These are phyloP conservation scores for Ustilago trichophora DNA, from an alignment of 1,284 basidiomycete species.

Conservation along the genomic window DNA sequence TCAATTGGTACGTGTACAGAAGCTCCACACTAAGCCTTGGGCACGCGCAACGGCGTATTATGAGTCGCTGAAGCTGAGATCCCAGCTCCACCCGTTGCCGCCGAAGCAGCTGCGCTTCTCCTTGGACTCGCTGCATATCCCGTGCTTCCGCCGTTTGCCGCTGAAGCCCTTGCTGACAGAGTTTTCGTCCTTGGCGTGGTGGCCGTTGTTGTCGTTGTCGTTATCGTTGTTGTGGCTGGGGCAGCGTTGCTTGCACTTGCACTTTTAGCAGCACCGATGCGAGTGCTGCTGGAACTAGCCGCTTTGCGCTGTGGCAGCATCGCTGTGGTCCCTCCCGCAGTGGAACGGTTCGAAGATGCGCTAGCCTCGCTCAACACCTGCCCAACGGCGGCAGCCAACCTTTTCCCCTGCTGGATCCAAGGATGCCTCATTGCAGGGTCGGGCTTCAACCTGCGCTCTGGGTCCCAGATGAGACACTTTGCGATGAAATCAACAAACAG, in stretches of 20 bases:
- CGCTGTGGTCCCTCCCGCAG: no score
- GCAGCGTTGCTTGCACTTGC: no score
- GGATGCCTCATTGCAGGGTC: constrained; percentile 75
- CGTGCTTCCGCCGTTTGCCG: background rate
- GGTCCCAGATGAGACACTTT: constrained; percentile 97
- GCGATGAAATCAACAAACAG: constrained; percentile 77
- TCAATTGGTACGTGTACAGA: no score
- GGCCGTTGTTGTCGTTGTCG: background rate
- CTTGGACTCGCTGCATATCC: constrained; percentile 20
- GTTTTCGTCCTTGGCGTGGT: constrained; percentile 14
- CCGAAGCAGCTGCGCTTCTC: constrained; percentile 14
- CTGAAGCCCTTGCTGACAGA: constrained; percentile 1
- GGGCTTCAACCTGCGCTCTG: constrained; percentile 92
- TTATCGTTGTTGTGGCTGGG: background rate
- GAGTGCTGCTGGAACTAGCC: no score
- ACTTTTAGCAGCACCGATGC: no score
- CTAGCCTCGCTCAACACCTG: constrained; percentile 5
- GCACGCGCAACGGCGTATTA: constrained; percentile 22
- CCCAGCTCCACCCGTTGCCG: no score
- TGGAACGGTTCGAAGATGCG: no score
- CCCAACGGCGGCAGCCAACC: constrained; percentile 7
- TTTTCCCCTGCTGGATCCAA: constrained; percentile 51
- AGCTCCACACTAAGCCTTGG: no score
- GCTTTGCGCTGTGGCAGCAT: no score
- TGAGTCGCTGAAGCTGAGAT: no score